These are phyloP conservation scores for Graphilbum fragrans DNA, from an alignment of 2,329 filamentous ascomycete genomes.

Conservation along the genomic window DNA sequence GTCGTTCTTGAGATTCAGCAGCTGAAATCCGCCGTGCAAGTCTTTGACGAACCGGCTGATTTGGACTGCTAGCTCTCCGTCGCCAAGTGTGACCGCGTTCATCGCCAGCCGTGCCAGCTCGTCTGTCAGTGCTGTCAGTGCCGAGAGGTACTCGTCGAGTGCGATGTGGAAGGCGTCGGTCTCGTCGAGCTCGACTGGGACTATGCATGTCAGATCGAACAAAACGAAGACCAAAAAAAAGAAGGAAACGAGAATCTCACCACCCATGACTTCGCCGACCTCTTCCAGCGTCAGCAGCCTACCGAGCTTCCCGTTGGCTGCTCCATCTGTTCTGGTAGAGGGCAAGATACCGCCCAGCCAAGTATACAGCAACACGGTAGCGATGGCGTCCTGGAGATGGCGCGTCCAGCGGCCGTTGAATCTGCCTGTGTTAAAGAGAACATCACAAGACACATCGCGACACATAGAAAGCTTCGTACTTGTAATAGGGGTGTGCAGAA, in stretches of 20 bases:
- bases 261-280: slow-evolving; percentile 63
- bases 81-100: slow-evolving; percentile 86
- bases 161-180: slow-evolving; percentile 83
- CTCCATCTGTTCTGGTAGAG: slow-evolving; percentile 17
- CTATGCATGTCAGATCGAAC: no score
- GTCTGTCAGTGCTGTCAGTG: slow-evolving; percentile 76
- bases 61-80: slow-evolving; percentile 72
- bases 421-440: slow-evolving; percentile 20
- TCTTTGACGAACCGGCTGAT: slow-evolving; percentile 93
- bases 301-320: slow-evolving; percentile 36
- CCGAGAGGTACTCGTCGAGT: slow-evolving; percentile 91
- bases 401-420: slow-evolving; percentile 81
- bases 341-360: slow-evolving; percentile 68
- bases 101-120: slow-evolving; percentile 84
- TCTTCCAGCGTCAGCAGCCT: slow-evolving; percentile 79
- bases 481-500: slow-evolving; percentile 90
- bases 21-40: slow-evolving; percentile 88
- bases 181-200: slow-evolving; percentile 46
- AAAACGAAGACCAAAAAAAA: no score
- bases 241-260: slow-evolving; percentile 29
- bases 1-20: slow-evolving; percentile 96
- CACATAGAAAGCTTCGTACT: slow-evolving; percentile 36
- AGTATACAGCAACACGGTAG: slow-evolving; percentile 42
- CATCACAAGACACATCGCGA: background rate
- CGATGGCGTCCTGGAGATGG: slow-evolving; percentile 67